Evolutionary conservation across 192 early-diverging fungal genomes (phyloP).

Genomic region (Entrophospora sp.): DNA sequence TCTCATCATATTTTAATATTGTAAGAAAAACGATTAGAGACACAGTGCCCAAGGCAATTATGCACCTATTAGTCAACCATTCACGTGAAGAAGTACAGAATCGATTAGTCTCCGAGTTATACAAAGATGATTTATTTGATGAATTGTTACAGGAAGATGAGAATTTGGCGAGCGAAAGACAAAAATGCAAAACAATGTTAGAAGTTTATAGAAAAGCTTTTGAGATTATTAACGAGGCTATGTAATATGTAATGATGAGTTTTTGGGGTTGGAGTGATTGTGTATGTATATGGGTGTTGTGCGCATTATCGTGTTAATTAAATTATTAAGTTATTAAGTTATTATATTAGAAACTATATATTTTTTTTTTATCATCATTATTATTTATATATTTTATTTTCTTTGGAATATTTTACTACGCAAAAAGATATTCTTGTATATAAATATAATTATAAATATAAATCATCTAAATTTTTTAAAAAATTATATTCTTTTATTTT

Average conservation of each 20-base stretch:
- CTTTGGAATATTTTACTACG: too few species aligned
- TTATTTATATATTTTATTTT: too few species aligned
- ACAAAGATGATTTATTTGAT: constrained; percentile 58
- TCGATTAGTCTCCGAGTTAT: constrained; percentile 63
- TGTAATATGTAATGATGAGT: constrained; percentile 34
- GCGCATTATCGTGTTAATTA: too few species aligned
- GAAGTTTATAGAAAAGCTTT: constrained; percentile 74
- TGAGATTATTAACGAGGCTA: constrained; percentile 53
- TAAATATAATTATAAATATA: too few species aligned
- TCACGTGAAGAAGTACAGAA: constrained; percentile 68
- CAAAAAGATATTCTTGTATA: too few species aligned
- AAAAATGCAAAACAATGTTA: constrained; percentile 67
- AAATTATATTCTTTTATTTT: too few species aligned
- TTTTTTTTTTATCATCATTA: too few species aligned
- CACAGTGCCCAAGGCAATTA: constrained; percentile 72
- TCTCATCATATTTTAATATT: constrained; percentile 70
- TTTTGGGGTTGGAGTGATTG: too few species aligned
- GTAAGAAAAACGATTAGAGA: constrained; percentile 76
- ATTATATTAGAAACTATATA: too few species aligned
- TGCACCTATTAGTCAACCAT: constrained; percentile 73
- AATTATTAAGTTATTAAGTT: too few species aligned
- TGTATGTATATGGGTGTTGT: too few species aligned
- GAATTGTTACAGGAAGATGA: constrained; percentile 74
- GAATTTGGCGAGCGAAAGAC: constrained; percentile 57
- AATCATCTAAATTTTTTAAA: too few species aligned